These are phyloP conservation scores for Vaucheria bursata DNA, from an alignment of 352 stramenopile genomes.

Conservation along the genomic window DNA sequence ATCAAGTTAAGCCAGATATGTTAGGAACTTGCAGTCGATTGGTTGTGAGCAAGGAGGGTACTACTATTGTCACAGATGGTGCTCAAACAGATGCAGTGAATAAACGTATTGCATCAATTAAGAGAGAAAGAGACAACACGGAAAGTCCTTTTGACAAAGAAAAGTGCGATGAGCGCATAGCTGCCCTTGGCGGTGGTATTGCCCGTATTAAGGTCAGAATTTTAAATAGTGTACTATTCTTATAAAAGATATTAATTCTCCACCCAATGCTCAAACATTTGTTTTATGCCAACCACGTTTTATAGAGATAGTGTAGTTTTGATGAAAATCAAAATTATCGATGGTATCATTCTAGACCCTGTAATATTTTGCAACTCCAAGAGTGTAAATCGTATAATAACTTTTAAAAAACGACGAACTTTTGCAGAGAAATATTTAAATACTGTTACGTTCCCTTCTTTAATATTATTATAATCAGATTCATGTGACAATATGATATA, in stretches of 20 bases:
- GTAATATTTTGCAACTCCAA: no score
- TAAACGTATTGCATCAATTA: constrained; percentile 62
- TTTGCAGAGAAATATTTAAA: no score
- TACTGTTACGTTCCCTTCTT: no score
- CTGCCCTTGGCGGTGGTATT: constrained; percentile 68
- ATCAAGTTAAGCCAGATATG: constrained; percentile 70
- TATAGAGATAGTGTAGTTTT: background rate
- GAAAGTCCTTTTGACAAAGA: constrained; percentile 66
- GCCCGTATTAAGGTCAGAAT: constrained; percentile 66
- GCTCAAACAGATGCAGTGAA: constrained; percentile 60
- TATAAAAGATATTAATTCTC: no score
- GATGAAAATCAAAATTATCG: no score
- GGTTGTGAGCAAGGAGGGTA: constrained; percentile 66
- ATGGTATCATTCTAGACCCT: no score
- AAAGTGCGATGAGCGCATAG: constrained; percentile 66
- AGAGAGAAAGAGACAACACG: constrained; percentile 55
- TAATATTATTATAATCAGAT: no score
- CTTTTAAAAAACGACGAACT: no score
- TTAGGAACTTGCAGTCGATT: constrained; percentile 63
- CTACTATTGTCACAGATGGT: constrained; percentile 67
- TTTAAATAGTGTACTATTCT: no score
- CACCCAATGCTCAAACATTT: no score
- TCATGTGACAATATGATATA: no score
- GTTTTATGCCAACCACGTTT: background rate
- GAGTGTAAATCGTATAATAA: no score